Conservation (phyloP, 129 eudicot species). For the Gnaphalium uliginosum region DNA sequence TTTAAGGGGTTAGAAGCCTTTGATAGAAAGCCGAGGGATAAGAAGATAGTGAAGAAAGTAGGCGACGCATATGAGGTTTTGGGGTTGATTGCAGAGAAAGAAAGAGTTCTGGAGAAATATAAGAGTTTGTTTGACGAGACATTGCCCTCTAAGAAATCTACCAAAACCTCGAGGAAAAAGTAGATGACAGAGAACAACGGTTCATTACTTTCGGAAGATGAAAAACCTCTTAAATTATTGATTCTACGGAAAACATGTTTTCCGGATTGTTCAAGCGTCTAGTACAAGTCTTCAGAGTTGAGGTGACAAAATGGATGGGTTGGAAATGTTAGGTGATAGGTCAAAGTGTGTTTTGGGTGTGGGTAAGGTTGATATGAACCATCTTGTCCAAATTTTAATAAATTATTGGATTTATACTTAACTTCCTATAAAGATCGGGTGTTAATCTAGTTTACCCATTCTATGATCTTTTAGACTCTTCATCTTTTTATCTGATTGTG, state of each 20-base stretch:
- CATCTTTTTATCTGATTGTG: too few relatives aligned
- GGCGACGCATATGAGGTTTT: constrained; percentile 75
- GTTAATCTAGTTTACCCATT: neutral
- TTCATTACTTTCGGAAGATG: neutral
- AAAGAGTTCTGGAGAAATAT: constrained; percentile 64
- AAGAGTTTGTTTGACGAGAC: constrained; percentile 48
- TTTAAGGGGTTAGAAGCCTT: constrained; percentile 66
- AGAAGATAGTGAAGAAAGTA: constrained; percentile 68
- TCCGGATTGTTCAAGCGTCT: neutral
- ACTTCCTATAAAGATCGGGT: too few relatives aligned
- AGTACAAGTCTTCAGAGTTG: neutral
- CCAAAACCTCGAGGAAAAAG: constrained; percentile 4
- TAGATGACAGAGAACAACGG: neutral
- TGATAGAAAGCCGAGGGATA: constrained; percentile 69
- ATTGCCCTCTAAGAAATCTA: constrained; percentile 30
- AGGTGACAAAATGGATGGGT: neutral
- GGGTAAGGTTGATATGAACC: neutral
- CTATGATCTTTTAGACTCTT: neutral
- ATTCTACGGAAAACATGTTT: neutral
- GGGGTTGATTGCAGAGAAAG: constrained; percentile 63
- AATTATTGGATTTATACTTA: neutral
- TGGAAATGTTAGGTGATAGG: neutral
- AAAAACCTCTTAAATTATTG: neutral
- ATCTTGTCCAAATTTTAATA: neutral
- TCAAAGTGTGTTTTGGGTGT: neutral